Percentiles rank a stretch among this genome's conserved stretches.
phyloP scores from a whole-genome alignment of 768 basidiomycete genomes.

The Pulveroboletus sp. region DNA sequence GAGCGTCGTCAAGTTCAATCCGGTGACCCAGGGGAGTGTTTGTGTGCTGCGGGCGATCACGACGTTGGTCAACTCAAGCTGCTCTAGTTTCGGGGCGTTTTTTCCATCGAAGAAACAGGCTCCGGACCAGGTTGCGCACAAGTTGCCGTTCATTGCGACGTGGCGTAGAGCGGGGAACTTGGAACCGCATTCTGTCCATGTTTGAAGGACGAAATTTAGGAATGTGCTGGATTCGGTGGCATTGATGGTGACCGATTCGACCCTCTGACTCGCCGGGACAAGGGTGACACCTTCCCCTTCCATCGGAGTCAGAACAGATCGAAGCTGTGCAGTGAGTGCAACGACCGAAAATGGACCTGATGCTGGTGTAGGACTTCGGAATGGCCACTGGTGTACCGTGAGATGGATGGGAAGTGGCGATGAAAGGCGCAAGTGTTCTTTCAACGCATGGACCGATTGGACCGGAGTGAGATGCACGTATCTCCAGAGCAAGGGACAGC shows the following conservation, averaged over 20 bases:
- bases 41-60: slow-evolving; percentile 6
- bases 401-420: slow-evolving; percentile 11
- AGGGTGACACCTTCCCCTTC: neutral
- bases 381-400: slow-evolving; percentile 18
- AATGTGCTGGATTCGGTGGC: slow-evolving; percentile 16
- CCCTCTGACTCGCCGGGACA: slow-evolving; percentile 6
- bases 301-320: slow-evolving; percentile 8
- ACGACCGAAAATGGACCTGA: slow-evolving; percentile 11
- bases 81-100: slow-evolving; percentile 11
- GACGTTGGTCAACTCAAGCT: slow-evolving; percentile 17
- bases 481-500: slow-evolving; percentile 20
- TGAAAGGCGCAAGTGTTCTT: slow-evolving; percentile 16
- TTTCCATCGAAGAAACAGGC: slow-evolving; percentile 17
- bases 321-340: slow-evolving; percentile 15
- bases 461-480: slow-evolving; percentile 13
- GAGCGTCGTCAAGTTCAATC: slow-evolving; percentile 19
- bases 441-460: slow-evolving; percentile 6
- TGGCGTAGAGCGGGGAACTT: slow-evolving; percentile 11
- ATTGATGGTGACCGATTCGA: slow-evolving; percentile 14
- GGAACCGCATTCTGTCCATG: slow-evolving; percentile 11
- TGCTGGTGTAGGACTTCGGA: slow-evolving; percentile 4
- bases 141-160: slow-evolving; percentile 10
- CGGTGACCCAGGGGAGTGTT: slow-evolving; percentile 9
- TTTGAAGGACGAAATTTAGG: slow-evolving; percentile 16
- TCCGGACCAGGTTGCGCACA: slow-evolving; percentile 17